phyloP scores from a whole-genome alignment of 1,284 basidiomycete species.

The Pseudozyma sp. region DNA sequence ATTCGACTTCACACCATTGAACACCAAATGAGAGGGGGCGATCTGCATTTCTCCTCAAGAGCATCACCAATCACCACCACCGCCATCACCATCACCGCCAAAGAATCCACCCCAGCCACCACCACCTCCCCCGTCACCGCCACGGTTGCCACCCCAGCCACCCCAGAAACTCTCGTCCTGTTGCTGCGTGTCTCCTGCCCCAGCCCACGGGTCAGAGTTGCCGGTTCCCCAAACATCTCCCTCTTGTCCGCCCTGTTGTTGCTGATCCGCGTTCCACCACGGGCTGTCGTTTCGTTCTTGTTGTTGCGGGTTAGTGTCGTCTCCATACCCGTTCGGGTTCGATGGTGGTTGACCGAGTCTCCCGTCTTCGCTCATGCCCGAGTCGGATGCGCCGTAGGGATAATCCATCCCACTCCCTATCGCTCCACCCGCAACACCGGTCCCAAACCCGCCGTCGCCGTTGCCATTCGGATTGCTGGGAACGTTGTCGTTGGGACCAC shows the following conservation, averaged over 20 bases:
- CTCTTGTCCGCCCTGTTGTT: conserved; percentile 7
- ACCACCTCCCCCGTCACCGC: conserved; percentile 27
- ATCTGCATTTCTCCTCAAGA: not conserved
- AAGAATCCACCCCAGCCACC: conserved; percentile 52
- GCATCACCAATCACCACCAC: conserved; percentile 21
- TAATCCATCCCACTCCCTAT: conserved; percentile 36
- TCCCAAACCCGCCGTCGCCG: conserved; percentile 34
- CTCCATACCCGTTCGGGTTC: conserved; percentile 18
- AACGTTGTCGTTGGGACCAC: conserved; percentile 18
- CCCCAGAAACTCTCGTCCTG: conserved; percentile 28
- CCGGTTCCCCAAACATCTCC: conserved; percentile 46
- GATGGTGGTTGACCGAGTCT: conserved; percentile 30
- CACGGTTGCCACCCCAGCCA: conserved; percentile 12
- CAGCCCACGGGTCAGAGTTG: conserved; percentile 41
- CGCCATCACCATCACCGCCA: conserved; percentile 25
- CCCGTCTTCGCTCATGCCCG: conserved; percentile 27
- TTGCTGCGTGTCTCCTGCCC: conserved; percentile 23
- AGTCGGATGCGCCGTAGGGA: conserved; percentile 35
- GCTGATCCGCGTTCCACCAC: conserved; percentile 37
- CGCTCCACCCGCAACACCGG: conserved; percentile 30
- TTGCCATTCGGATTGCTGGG: conserved; percentile 6
- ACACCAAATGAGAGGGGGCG: not conserved
- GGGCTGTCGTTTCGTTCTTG: conserved; percentile 18
- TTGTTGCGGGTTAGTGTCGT: not conserved
- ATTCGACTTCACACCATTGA: too few species aligned